Base-by-base conservation (phyloP, 495 filamentous ascomycete genomes). In the Talaromyces borbonicus region DNA sequence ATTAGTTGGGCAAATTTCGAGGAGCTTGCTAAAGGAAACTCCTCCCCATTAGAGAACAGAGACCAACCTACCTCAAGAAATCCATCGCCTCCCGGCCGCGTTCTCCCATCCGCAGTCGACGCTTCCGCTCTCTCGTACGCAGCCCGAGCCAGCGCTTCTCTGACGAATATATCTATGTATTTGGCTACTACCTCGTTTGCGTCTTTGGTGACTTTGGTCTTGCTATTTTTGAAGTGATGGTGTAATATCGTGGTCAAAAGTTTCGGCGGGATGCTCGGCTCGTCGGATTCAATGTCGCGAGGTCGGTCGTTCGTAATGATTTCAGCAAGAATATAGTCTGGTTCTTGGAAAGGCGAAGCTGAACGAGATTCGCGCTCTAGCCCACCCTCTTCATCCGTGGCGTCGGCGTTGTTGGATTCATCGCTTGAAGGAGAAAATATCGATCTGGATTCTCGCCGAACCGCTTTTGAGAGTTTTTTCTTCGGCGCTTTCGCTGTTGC, bases 151-250 rank as follows among this genome's bases (percentile, higher is more conserved):
- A 98, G 78, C 23, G 89, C 88, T 67, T 98, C 92, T 51, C 85
- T 73, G 47, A 96, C 85, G 71, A 95, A 98, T 9, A 85, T 80
- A 67, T 94, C 87, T 57, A 95, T 75, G 57, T 97, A 97, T 66
- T 83, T 87, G 3, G 77, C 85, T 24, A 92, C 75, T 5, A 88
- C 79, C 11, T 63, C 68, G 58, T 89, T 80, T 14, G 92, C 93
- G 40, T 89, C 84, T 55, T 80, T 83, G 3, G 80, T 78, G 29
- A 97, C 82, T 57, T 83, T 73, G 2, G 81, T 90, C 44, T 78
- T 76, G 15, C 71, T 57, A 30, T 78, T 73, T 46, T 81, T 72
- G 55, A 95, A 94, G 61, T 82, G 79, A 47, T 89, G 77, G 56
- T 94, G 82, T 24, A 97, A 64, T 1, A 97, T 58, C 35, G 72